Percentiles rank a stretch among this genome's conserved stretches.
Evolutionary conservation across 192 early-diverging fungal species (phyloP).

Genomic region (Spinellus fusiger): DNA sequence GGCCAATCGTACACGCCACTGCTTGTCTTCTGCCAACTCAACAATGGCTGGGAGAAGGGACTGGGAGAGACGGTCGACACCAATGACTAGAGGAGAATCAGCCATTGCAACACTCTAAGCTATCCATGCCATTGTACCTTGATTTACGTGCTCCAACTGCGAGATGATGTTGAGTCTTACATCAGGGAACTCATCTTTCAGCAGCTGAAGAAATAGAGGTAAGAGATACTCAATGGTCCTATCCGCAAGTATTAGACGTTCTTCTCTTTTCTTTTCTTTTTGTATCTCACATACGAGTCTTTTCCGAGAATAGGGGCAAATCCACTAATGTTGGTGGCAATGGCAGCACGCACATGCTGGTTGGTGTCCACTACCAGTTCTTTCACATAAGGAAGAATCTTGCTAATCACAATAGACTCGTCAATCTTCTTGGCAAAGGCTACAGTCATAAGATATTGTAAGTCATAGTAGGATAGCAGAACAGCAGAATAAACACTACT

Average conservation of each 20-base stretch:
- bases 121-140: constrained; percentile 42
- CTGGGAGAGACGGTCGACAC: constrained; percentile 95
- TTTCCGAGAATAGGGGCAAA: constrained; percentile 93
- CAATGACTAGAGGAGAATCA: constrained; percentile 59
- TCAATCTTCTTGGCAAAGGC: constrained; percentile 67
- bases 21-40: constrained; percentile 98
- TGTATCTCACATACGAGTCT: constrained; percentile 53
- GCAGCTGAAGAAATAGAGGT: constrained; percentile 90
- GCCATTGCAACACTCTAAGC: neutral
- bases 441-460: constrained; percentile 1
- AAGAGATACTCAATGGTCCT: constrained; percentile 93
- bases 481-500: neutral
- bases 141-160: constrained; percentile 93
- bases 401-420: constrained; percentile 70
- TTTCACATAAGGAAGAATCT: constrained; percentile 87
- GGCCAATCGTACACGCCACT: constrained; percentile 98
- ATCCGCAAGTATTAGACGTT: neutral
- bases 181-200: constrained; percentile 96
- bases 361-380: constrained; percentile 93
- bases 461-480: neutral
- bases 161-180: constrained; percentile 99
- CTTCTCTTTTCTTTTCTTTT: neutral
- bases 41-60: constrained; percentile 96
- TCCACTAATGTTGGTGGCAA: constrained; percentile 94
- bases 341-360: constrained; percentile 93